Percentiles rank a stretch among this genome's conserved stretches.
Conservation (phyloP, 495 filamentous ascomycete genomes). For the Neurospora discreta region DNA sequence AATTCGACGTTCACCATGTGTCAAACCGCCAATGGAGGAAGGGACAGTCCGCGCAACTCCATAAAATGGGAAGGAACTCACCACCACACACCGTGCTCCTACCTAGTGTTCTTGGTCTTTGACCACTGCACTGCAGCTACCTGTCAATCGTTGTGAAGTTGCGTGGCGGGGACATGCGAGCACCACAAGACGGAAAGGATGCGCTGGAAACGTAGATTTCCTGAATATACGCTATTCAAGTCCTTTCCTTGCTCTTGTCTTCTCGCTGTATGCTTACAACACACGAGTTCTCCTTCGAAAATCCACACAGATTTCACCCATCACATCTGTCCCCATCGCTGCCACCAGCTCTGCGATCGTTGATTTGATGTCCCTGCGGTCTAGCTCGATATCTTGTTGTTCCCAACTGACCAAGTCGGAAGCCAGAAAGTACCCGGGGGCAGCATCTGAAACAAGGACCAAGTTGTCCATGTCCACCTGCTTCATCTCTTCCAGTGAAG, state of each 20-base stretch:
- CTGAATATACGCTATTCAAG: not conserved
- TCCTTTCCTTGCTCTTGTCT: not conserved
- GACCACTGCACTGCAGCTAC: not conserved
- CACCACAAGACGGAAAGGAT: not conserved
- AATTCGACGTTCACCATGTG: not conserved
- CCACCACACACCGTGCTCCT: not conserved
- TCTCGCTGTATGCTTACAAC: not conserved
- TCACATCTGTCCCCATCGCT: conserved; percentile 57
- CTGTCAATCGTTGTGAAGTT: too few species aligned
- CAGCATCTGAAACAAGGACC: conserved; percentile 21
- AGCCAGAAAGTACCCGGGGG: conserved; percentile 21
- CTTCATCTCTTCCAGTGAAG: conserved; percentile 53
- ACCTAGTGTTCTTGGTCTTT: not conserved
- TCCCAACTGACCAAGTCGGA: conserved; percentile 59
- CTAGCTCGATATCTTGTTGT: conserved; percentile 34
- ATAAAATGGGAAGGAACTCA: not conserved
- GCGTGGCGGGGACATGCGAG: not conserved
- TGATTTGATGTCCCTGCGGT: conserved; percentile 47
- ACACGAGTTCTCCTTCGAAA: conserved; percentile 5
- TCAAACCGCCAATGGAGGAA: not conserved
- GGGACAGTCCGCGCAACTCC: not conserved
- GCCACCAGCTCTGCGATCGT: conserved; percentile 69
- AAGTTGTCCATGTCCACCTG: conserved; percentile 51
- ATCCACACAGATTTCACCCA: conserved; percentile 41
- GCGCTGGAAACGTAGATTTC: not conserved